Evolutionary conservation across 768 basidiomycete genomes (phyloP), one percentile per base, ranked within the genome.

Genomic region (Hericium erinaceus): DNA sequence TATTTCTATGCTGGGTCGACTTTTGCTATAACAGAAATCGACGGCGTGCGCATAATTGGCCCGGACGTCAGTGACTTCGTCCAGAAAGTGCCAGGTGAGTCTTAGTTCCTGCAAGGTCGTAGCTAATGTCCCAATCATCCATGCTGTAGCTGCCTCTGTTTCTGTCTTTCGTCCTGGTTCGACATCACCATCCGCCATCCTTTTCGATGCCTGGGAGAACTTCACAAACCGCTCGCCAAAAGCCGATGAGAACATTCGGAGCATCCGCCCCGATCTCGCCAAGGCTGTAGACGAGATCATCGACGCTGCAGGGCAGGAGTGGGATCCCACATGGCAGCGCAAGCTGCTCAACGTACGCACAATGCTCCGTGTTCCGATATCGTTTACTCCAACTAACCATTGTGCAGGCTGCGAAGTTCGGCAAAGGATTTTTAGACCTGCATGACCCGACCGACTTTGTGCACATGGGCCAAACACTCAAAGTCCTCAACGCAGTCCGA

Each of bases 111-210:
- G 13, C 55, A 15, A 46, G n/a, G 22, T 7, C 7, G 44, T 16
- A 46, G n/a, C 16, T 41, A n/a, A 48, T 52, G 15, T 53, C 56
- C 26, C 52, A n/a, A 49, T 60, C 5, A 57, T 13, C 15, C 12
- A 6, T 12, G n/a, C 56, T 18, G 4, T 65, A 92, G 92, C 80
- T 38, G 86, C 92, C 0, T 83, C 86, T 1, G 70, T 89, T 39
- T 87, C 89, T 1, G 84, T 97, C 37, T 95, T 98, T 71, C 80
- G 84, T 40, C 97, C 97, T 28, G 95, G 95, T 11, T 98, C 97
- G 8, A 89, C 87, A 0, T 86, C 92, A 3, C 88, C 95, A 1
- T 82, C 94, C 2, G 92, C 97, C 0, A 94, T 95, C 56, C 76
- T 99, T 2, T 93, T 84, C 64, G 92, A 97, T 61, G 95, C 97